Evolutionary conservation across 2,329 filamentous ascomycete genomes (phyloP).

Genomic region (Aspergillus glaucus): DNA sequence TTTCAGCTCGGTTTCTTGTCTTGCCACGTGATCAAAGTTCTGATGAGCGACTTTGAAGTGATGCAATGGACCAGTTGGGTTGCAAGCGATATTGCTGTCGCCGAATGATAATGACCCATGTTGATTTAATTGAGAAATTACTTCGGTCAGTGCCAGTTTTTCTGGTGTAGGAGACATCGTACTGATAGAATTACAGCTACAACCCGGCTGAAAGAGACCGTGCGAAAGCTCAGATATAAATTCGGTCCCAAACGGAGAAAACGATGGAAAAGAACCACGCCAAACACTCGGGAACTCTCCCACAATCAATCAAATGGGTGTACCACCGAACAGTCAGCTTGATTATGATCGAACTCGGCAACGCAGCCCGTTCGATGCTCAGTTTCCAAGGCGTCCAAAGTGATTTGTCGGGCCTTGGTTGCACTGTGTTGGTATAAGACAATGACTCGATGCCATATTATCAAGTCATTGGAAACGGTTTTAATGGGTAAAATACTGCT

Average conservation of each 20-base stretch:
- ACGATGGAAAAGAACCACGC: too few relatives aligned
- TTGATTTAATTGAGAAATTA: constrained; percentile 97
- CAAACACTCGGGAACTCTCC: too few relatives aligned
- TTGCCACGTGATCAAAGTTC: background rate
- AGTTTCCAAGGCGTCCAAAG: too few relatives aligned
- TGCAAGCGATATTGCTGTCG: constrained; percentile 97
- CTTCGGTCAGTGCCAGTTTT: constrained; percentile 61
- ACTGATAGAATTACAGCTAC: constrained; percentile 30
- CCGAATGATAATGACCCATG: constrained; percentile 99
- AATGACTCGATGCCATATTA: too few relatives aligned
- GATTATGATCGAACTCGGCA: too few relatives aligned
- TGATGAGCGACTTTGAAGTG: constrained; percentile 47
- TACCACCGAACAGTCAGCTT: too few relatives aligned
- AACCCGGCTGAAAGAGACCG: constrained; percentile 45
- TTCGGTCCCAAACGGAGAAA: background rate
- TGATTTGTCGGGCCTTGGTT: too few relatives aligned
- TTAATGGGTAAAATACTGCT: too few relatives aligned
- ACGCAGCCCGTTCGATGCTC: too few relatives aligned
- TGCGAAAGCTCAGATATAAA: constrained; percentile 30
- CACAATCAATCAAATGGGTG: too few relatives aligned
- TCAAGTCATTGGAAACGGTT: too few relatives aligned
- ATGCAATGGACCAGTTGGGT: constrained; percentile 91
- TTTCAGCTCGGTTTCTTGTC: constrained; percentile 10
- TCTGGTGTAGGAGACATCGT: background rate
- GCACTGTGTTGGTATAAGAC: too few relatives aligned